Evolutionary conservation across 306 rosid species (phyloP).

Genomic region (Citrullus amarus): DNA sequence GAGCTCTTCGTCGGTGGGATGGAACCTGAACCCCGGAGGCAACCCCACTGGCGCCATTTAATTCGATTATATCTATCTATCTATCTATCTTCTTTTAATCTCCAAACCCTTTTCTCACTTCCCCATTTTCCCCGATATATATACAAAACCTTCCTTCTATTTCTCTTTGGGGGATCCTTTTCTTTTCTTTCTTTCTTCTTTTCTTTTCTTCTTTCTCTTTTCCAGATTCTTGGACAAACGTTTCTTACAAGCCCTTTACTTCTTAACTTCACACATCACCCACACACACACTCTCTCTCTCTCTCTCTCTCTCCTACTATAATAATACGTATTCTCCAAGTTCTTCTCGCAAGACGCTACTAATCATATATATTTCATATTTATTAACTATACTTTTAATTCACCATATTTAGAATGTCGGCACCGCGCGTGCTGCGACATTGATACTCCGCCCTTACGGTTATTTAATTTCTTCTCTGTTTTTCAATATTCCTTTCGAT

Average conservation of each 20-base stretch:
- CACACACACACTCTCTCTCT: neutral
- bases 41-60: conserved; percentile 82
- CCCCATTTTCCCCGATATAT: neutral
- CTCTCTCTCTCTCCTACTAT: neutral
- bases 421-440: neutral
- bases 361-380: neutral
- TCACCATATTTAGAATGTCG: conserved; percentile 3
- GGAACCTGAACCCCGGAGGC: conserved; percentile 99
- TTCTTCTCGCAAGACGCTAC: neutral
- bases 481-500: conserved; percentile 2
- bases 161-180: conserved; percentile 27
- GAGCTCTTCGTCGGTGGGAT: conserved; percentile 96
- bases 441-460: neutral
- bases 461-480: neutral
- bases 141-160: too few relatives aligned
- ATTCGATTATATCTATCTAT: too few relatives aligned
- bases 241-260: conserved; percentile 52
- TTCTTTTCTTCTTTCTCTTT: conserved; percentile 28
- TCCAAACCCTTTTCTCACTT: neutral
- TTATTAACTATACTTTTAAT: neutral
- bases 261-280: neutral
- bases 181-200: neutral
- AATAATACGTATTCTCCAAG: conserved; percentile 1
- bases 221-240: conserved; percentile 84
- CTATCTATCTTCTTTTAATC: too few relatives aligned